Base-by-base conservation (phyloP, 495 filamentous ascomycete species). In the Penicillium mononematosum region DNA sequence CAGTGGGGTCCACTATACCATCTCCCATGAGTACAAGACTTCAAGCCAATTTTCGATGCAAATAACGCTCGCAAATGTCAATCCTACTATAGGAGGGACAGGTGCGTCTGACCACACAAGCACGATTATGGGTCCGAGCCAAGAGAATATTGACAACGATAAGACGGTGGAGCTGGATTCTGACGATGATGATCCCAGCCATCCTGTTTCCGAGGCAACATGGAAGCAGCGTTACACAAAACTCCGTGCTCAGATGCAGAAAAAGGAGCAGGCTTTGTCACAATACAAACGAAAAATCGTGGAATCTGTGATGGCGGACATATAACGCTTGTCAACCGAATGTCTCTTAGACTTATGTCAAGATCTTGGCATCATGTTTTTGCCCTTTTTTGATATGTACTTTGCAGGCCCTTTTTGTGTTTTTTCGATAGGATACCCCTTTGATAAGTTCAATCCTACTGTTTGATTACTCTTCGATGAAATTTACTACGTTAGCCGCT, bases 261-360 rank as follows among this genome's bases (percentile, higher is more conserved):
- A 78, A 61, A 80, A 75, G 27, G 77, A 83, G 22, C 74, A 77
- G 17, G 68, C 79, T 62, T 55, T 81, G 50, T 77, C 72, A 5
- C 66, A 74, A 25, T 77, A 83, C 48, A 81, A 78, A 56, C 75
- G 81, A 31, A 81, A 75, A 52, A 81, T 84, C 17, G 62, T 84
- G 7, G 79, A 84, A 61, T 83, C 80, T 3, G 82, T 84, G 19
- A 80, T 84, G 78, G 75, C 75, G 46, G 76, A 79, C 45, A 70
- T 79, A 39, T 79, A 59, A 63, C n/a, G 19, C 9, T 36, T 41
- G 7, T 38, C 50, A 7, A 29, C 32, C 5, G 43, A 49, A 34
- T 43, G 20, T 42, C 25, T 51, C 5, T n/a, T 39, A 39, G 16
- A 12, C 27, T 19, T 55, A 38, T 55, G 25, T 57, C 9, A 25